phyloP scores from a whole-genome alignment of 768 basidiomycete species.

The Termitomyces sp. region DNA sequence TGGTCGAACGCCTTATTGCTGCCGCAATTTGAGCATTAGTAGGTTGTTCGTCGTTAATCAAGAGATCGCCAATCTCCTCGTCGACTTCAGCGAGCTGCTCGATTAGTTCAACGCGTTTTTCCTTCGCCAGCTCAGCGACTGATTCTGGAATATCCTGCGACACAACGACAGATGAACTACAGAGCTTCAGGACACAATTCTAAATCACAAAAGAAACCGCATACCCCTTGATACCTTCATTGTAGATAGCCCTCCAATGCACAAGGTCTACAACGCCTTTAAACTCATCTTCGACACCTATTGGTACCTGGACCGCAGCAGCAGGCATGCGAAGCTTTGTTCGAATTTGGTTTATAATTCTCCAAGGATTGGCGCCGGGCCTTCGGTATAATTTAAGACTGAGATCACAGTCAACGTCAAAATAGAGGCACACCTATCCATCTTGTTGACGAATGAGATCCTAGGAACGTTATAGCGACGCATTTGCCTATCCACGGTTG shows the following conservation, averaged over 20 bases:
- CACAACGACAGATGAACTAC: slow-evolving; percentile 70
- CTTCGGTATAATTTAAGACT: slow-evolving; percentile 27
- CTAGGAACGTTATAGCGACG: slow-evolving; percentile 92
- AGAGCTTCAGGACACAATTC: not conserved
- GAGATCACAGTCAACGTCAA: not conserved
- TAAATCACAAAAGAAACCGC: slow-evolving; percentile 15
- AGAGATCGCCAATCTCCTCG: slow-evolving; percentile 87
- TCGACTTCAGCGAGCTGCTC: slow-evolving; percentile 97
- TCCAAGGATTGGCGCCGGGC: slow-evolving; percentile 96
- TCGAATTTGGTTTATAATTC: slow-evolving; percentile 88
- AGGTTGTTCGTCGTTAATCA: slow-evolving; percentile 80
- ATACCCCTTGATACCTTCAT: slow-evolving; percentile 92
- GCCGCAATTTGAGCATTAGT: slow-evolving; percentile 65
- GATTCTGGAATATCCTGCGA: slow-evolving; percentile 83
- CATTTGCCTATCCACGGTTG: slow-evolving; percentile 99
- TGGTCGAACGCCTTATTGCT: slow-evolving; percentile 87
- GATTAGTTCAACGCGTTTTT: slow-evolving; percentile 87
- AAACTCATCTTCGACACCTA: slow-evolving; percentile 84
- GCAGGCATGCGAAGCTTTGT: slow-evolving; percentile 88
- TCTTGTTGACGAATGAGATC: slow-evolving; percentile 97
- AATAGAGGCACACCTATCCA: slow-evolving; percentile 68
- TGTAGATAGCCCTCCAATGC: slow-evolving; percentile 91
- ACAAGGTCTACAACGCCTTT: slow-evolving; percentile 92
- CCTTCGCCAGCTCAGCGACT: slow-evolving; percentile 65
- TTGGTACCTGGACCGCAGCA: slow-evolving; percentile 94